Base-by-base conservation (phyloP, 139 green algal genomes). In the Coccomyxa sp. region DNA sequence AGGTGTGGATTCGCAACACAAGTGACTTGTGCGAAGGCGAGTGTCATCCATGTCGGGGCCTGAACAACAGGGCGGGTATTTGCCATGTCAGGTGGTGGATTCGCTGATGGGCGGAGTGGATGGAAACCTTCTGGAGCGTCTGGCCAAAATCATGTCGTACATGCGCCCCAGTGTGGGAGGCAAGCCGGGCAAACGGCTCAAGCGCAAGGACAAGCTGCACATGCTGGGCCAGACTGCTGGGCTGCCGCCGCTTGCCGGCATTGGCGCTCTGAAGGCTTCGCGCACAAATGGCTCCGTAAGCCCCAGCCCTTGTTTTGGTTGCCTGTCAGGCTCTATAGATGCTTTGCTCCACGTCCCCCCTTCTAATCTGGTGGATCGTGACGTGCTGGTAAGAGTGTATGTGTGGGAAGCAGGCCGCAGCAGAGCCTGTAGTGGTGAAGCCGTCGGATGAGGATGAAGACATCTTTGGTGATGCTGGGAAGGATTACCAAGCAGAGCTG, bases 401-500 rank as follows among this genome's bases (percentile, higher is more conserved):
- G 63, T 28, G 1, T 71, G 63, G 21, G 71, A 51, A 38, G 71
- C 21, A 77, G 71, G 71, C 71, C 16, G 3, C 71, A 14, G 23
- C 3, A 10, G 13, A 32, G 83, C 67, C 13, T 81, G 57, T 17
- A 3, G 38, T 51, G 38, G 38, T 51, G 86, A 92, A 14, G 90
- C 94, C 0, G 92, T 95, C 25, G 21, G 77, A 81, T 38, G 51
- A 83, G 17, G 83, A 86, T n/a, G 94, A 98, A 15, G 94, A 98
- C 86, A 98, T 98, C 66, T 98, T 98, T 91, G 96, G 84, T 0
- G 95, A 97, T 68, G 95, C 90, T 14, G 95, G 95, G 23, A 95
- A 83, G 0, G 95, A 98, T 79, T 98, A 98, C 82, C 86, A 88
- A 79, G 89, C 89, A 13, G 89, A 91, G 38, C 75, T 92, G 16